Conservation (phyloP, 2,329 filamentous ascomycete species). For the Colletotrichum nymphaeae region DNA sequence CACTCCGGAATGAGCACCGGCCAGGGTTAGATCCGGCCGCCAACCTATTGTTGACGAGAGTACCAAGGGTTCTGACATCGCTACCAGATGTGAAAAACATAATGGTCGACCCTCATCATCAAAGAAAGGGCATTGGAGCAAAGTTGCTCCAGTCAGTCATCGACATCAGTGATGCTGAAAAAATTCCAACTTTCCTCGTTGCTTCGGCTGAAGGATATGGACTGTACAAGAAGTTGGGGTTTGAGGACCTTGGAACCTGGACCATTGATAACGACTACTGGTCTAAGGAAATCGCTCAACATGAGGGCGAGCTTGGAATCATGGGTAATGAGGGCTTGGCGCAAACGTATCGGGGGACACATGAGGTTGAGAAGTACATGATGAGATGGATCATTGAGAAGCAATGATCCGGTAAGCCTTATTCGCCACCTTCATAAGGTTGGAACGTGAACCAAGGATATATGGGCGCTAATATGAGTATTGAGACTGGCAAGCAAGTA, state of each 20-base stretch:
- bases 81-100: constrained; percentile 37
- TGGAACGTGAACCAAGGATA: too few relatives aligned
- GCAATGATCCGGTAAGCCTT: too few relatives aligned
- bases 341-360: constrained; percentile 33
- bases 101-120: constrained; percentile 39
- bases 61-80: neutral
- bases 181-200: constrained; percentile 35
- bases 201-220: constrained; percentile 37
- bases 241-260: constrained; percentile 36
- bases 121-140: constrained; percentile 37
- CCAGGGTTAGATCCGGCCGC: neutral
- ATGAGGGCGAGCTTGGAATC: constrained; percentile 28
- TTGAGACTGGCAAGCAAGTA: too few relatives aligned
- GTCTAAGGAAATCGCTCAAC: constrained; percentile 26
- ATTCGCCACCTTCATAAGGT: too few relatives aligned
- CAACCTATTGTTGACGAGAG: too few relatives aligned
- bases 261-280: constrained; percentile 37
- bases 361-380: constrained; percentile 38
- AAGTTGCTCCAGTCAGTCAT: constrained; percentile 33
- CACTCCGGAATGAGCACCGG: neutral
- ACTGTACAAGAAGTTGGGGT: constrained; percentile 37
- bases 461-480: too few relatives aligned
- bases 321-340: constrained; percentile 22
- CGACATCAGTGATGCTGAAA: constrained; percentile 20
- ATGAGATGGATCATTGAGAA: neutral